Percentiles rank a stretch among this genome's conserved stretches.
These are phyloP conservation scores for Vaccinium vitisidaea DNA, from an alignment of 148 eudicot genomes.

Conservation along the genomic window DNA sequence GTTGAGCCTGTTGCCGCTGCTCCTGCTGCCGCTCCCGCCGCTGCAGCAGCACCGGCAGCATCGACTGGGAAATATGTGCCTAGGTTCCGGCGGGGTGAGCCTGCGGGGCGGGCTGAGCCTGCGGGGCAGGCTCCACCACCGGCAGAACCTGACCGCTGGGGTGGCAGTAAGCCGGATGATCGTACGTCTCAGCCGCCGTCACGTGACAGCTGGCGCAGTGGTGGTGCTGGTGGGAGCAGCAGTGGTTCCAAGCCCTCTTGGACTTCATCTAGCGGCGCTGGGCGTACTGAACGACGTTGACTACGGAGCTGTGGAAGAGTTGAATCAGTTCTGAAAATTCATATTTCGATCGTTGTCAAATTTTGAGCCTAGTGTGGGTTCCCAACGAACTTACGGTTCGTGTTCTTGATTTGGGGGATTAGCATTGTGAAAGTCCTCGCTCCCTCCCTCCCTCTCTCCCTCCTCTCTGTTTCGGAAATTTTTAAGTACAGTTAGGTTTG, in stretches of 20 bases:
- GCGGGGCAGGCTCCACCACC: conserved; percentile 42
- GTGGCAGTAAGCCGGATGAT: conserved; percentile 34
- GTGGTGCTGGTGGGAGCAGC: background rate
- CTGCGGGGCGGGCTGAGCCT: conserved; percentile 22
- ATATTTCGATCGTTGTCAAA: background rate
- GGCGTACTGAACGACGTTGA: conserved; percentile 5
- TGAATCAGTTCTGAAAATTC: background rate
- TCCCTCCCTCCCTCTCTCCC: background rate
- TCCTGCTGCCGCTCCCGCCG: conserved; percentile 31
- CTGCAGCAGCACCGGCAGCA: conserved; percentile 38
- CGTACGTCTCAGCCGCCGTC: conserved; percentile 21
- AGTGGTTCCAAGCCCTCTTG: background rate
- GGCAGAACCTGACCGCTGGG: conserved; percentile 56
- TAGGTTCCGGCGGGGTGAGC: conserved; percentile 29
- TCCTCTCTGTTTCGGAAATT: background rate
- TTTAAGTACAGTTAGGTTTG: conserved; percentile 5
- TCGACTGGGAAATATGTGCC: conserved; percentile 72
- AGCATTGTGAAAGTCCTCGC: background rate
- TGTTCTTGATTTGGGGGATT: conserved; percentile 1
- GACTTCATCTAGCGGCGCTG: background rate
- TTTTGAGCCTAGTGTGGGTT: background rate
- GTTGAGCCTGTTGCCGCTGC: conserved; percentile 35
- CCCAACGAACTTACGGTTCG: background rate
- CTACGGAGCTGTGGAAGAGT: background rate
- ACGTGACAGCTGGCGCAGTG: conserved; percentile 41